phyloP scores from a whole-genome alignment of 768 basidiomycete genomes.

The Kwoniella europaea region DNA sequence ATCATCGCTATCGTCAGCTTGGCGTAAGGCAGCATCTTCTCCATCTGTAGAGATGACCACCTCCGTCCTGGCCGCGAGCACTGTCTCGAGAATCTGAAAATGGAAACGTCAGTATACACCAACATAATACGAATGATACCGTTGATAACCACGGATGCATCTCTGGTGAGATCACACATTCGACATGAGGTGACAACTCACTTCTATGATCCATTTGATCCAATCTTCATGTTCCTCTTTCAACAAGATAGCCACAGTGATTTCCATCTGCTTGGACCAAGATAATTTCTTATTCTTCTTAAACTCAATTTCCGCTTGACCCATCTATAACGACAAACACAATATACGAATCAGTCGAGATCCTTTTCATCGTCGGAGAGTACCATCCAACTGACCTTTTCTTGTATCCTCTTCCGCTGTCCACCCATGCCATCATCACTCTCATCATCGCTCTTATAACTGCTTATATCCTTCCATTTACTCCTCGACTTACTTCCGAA shows the following conservation, averaged over 20 bases:
- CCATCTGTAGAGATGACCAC: conserved; percentile 59
- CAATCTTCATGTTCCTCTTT: conserved; percentile 69
- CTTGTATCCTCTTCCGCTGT: conserved; percentile 48
- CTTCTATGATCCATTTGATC: conserved; percentile 81
- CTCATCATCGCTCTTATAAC: conserved; percentile 49
- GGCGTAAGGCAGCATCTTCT: conserved; percentile 4
- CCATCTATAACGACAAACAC: conserved; percentile 28
- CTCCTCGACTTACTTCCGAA: conserved; percentile 52
- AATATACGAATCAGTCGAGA: not conserved
- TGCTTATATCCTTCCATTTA: conserved; percentile 46
- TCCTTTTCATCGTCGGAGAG: not conserved
- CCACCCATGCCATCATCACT: conserved; percentile 47
- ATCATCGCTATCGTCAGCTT: conserved; percentile 40
- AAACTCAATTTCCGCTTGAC: conserved; percentile 69
- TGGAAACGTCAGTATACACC: not conserved
- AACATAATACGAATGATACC: no score
- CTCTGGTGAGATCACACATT: no score
- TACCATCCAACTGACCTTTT: conserved; percentile 35
- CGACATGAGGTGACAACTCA: conserved; percentile 59
- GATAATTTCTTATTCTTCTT: conserved; percentile 76
- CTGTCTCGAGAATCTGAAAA: conserved; percentile 39
- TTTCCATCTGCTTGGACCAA: conserved; percentile 87
- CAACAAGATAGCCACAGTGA: conserved; percentile 74
- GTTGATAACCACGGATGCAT: no score
- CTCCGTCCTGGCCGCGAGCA: conserved; percentile 56